Percentiles rank a stretch among this genome's conserved stretches.
These are phyloP conservation scores for Mucor saturninus DNA, from an alignment of 371 early-diverging fungal species.

Conservation along the genomic window DNA sequence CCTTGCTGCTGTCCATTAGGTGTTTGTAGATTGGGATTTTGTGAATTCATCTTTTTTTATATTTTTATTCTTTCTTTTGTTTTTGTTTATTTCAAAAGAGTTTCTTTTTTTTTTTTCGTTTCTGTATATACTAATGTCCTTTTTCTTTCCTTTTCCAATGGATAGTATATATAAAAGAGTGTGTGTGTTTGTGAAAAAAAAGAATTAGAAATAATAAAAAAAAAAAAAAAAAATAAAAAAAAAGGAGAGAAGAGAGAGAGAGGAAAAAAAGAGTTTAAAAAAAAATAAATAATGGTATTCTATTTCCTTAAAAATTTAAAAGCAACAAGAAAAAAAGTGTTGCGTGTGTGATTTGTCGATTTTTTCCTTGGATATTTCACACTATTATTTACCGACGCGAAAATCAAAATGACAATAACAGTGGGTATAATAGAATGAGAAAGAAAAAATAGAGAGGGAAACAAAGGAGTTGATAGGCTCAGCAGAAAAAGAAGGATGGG, in stretches of 20 bases:
- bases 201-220: not conserved
- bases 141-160: not conserved
- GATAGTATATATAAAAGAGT: not conserved
- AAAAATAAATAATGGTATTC: not conserved
- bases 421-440: too few relatives aligned
- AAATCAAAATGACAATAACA: too few relatives aligned
- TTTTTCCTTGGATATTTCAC: too few relatives aligned
- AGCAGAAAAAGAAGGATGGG: too few relatives aligned
- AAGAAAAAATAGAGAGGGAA: too few relatives aligned
- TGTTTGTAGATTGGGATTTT: constrained; percentile 18
- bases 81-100: not conserved
- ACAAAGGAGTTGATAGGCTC: too few relatives aligned
- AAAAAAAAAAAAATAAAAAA: constrained; percentile 4
- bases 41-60: constrained; percentile 16
- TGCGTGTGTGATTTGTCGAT: not conserved
- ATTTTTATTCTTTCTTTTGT: not conserved
- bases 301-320: not conserved
- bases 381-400: too few relatives aligned
- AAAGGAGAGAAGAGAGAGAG: not conserved
- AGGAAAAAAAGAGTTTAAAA: not conserved
- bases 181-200: not conserved
- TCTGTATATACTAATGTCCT: not conserved
- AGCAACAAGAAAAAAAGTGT: too few relatives aligned
- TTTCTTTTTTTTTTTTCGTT: not conserved
- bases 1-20: constrained; percentile 9